phyloP scores from a whole-genome alignment of 2,329 filamentous ascomycete genomes.

The Pseudofabraea citricarpa region DNA sequence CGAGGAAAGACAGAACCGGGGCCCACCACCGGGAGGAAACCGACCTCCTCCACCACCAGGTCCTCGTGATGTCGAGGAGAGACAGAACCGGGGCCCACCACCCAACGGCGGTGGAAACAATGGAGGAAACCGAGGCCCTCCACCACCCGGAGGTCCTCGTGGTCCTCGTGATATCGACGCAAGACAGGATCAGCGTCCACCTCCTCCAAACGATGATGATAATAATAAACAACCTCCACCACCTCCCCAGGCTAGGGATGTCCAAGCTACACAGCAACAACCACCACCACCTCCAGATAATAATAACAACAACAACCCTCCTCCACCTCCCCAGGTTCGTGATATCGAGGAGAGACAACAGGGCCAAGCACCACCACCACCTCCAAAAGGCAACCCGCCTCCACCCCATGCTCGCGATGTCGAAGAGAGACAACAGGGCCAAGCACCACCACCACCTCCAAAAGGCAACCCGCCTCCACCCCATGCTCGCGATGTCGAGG shows the following conservation, averaged over 20 bases:
- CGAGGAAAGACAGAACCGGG: background rate
- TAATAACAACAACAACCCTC: background rate
- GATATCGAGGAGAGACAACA: background rate
- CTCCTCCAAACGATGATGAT: too few species aligned
- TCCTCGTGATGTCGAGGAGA: too few species aligned
- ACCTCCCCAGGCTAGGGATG: too few species aligned
- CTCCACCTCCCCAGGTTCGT: background rate
- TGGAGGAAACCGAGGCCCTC: too few species aligned
- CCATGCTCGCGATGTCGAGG: background rate
- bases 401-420: background rate
- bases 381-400: background rate
- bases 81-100: too few species aligned
- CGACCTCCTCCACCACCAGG: too few species aligned
- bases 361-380: background rate
- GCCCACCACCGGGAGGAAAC: background rate
- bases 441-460: background rate
- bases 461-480: background rate
- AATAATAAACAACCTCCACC: too few species aligned
- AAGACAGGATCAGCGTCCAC: background rate
- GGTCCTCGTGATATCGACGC: too few species aligned
- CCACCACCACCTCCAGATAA: background rate
- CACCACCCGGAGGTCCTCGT: background rate
- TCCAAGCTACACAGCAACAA: too few species aligned
- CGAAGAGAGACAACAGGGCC: background rate
- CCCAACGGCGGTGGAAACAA: too few species aligned